phyloP scores from a whole-genome alignment of 352 stramenopile species.

The Globisporangium orthogonon region DNA sequence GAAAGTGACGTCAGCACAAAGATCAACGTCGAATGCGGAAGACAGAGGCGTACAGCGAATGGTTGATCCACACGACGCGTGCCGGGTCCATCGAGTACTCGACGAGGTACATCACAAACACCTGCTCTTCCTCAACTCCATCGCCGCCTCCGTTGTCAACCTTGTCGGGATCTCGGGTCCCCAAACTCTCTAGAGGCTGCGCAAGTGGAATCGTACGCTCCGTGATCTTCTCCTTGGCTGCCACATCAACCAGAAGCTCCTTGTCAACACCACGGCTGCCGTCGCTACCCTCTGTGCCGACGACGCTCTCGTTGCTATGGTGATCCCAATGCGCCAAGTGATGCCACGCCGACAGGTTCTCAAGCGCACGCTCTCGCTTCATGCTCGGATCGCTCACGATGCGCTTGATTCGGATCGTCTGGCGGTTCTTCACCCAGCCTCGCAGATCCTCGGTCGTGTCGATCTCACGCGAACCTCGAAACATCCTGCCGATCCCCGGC shows the following conservation, averaged over 20 bases:
- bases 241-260: conserved; percentile 22
- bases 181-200: background rate
- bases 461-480: conserved; percentile 20
- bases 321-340: conserved; percentile 21
- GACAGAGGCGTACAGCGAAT: conserved; percentile 42
- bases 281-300: background rate
- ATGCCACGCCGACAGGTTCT: conserved; percentile 22
- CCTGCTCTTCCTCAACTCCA: conserved; percentile 18
- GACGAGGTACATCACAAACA: conserved; percentile 58
- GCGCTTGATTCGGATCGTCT: conserved; percentile 29
- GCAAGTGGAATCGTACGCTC: conserved; percentile 22
- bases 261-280: background rate
- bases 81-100: conserved; percentile 62
- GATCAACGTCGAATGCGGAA: background rate
- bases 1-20: background rate
- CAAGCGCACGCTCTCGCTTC: background rate
- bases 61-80: conserved; percentile 59
- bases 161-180: background rate
- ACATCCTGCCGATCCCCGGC: conserved; percentile 29
- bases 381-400: background rate
- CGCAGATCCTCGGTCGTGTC: conserved; percentile 44
- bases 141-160: conserved; percentile 9
- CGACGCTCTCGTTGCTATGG: background rate
- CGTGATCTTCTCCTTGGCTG: conserved; percentile 23
- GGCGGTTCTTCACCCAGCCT: conserved; percentile 41